Evolutionary conservation across 2,329 filamentous ascomycete genomes (phyloP).

Genomic region (Aspergillus niger): DNA sequence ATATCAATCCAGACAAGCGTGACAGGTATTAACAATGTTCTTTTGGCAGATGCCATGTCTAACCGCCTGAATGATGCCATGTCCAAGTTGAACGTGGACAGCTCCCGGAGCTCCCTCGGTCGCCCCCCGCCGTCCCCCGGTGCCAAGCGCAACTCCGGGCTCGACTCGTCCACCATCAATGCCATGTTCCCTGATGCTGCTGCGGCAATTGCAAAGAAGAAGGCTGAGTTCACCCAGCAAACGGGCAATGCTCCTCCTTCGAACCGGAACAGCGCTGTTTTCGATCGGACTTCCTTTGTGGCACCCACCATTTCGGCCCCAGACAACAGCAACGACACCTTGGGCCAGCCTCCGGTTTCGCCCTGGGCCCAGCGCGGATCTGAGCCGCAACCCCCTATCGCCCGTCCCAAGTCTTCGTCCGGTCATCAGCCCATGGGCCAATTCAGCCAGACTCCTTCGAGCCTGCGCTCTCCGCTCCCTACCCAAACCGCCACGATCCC

Average conservation of each 20-base stretch:
- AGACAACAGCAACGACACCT: constrained; percentile 61
- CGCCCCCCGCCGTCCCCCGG: constrained; percentile 76
- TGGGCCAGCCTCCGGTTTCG: constrained; percentile 69
- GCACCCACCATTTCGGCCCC: constrained; percentile 74
- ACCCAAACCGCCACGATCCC: constrained; percentile 83
- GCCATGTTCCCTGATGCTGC: constrained; percentile 99
- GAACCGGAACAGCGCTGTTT: constrained; percentile 84
- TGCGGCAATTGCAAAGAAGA: constrained; percentile 96
- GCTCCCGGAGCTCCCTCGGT: constrained; percentile 80
- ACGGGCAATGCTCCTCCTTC: constrained; percentile 87
- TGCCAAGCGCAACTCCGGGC: constrained; percentile 88
- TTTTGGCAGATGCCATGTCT: constrained; percentile 81
- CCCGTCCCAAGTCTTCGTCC: constrained; percentile 75
- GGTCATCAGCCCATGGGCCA: constrained; percentile 86
- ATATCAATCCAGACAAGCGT: background rate
- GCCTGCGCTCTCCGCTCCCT: constrained; percentile 78
- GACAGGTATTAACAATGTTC: constrained; percentile 18
- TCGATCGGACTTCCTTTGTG: constrained; percentile 72
- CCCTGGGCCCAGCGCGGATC: constrained; percentile 69
- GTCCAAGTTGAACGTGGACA: constrained; percentile 88
- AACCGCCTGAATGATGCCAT: constrained; percentile 94
- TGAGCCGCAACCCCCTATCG: constrained; percentile 56
- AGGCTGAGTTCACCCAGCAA: constrained; percentile 94
- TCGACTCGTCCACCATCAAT: constrained; percentile 91
- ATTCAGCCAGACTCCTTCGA: constrained; percentile 80